Conservation (phyloP, 768 basidiomycete genomes). For the Lentinula guzmanii region DNA sequence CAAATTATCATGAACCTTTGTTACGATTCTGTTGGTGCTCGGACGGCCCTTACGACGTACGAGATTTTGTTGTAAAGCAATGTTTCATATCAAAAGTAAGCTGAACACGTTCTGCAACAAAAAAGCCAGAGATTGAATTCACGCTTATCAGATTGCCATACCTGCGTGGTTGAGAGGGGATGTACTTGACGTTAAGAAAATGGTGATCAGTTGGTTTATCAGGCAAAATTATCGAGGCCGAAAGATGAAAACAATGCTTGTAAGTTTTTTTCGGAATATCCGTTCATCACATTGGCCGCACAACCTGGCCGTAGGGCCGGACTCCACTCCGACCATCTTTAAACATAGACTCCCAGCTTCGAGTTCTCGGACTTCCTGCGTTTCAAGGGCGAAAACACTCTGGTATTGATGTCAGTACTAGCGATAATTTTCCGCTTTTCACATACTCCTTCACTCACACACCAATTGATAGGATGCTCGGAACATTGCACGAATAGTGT, state of each 20-base stretch:
- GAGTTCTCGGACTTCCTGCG: conserved; percentile 58
- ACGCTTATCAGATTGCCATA: conserved; percentile 43
- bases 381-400: conserved; percentile 85
- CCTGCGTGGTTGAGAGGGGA: conserved; percentile 73
- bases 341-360: conserved; percentile 73
- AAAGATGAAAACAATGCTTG: conserved; percentile 2
- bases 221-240: conserved; percentile 10
- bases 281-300: neutral
- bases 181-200: conserved; percentile 66
- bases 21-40: conserved; percentile 76
- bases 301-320: neutral
- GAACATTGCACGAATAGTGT: conserved; percentile 79
- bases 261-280: neutral
- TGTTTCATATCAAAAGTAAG: conserved; percentile 79
- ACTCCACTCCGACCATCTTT: conserved; percentile 32
- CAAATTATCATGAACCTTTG: conserved; percentile 46
- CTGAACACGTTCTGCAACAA: conserved; percentile 11
- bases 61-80: conserved; percentile 85
- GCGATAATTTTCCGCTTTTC: neutral
- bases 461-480: conserved; percentile 63
- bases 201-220: conserved; percentile 45
- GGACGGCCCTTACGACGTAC: conserved; percentile 78
- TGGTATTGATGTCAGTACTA: conserved; percentile 81
- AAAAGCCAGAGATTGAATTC: neutral
- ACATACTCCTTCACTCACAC: neutral